Evolutionary conservation across 306 rosid species (phyloP).

Genomic region (Nissolia schottii): DNA sequence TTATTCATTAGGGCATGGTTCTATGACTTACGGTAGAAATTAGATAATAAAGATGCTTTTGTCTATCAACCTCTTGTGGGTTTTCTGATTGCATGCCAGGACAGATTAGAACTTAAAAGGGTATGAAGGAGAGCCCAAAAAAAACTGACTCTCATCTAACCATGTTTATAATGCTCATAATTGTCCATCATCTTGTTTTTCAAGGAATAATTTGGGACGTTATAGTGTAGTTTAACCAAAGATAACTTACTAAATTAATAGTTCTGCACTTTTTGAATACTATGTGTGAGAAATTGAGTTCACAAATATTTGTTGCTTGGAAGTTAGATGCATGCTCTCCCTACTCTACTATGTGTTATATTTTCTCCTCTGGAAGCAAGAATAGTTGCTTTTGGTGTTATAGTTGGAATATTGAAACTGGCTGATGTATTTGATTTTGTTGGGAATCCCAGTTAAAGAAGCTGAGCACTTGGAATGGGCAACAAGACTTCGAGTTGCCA

Average conservation of each 20-base stretch:
- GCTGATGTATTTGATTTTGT: conserved; percentile 18
- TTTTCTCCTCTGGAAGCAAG: background rate
- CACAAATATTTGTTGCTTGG: background rate
- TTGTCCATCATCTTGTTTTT: background rate
- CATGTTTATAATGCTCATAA: background rate
- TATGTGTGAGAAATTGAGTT: background rate
- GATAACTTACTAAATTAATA: background rate
- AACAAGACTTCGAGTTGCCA: conserved; percentile 70
- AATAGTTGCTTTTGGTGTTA: background rate
- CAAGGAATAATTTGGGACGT: background rate
- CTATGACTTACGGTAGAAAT: background rate
- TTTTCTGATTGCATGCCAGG: background rate
- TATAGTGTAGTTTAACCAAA: background rate
- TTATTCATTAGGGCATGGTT: background rate
- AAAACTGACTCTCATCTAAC: background rate
- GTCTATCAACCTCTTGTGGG: background rate
- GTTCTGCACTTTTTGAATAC: background rate
- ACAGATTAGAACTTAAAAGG: background rate
- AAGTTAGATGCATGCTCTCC: background rate
- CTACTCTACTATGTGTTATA: background rate
- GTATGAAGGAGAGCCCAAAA: background rate
- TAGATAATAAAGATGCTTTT: background rate
- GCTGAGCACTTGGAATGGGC: conserved; percentile 95
- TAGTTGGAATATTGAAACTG: conserved; percentile 28
- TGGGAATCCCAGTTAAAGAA: conserved; percentile 66